Evolutionary conservation across 345 rosid genomes (phyloP), one percentile per base, ranked within the genome.

Genomic region (Sisymbrium altissimum): DNA sequence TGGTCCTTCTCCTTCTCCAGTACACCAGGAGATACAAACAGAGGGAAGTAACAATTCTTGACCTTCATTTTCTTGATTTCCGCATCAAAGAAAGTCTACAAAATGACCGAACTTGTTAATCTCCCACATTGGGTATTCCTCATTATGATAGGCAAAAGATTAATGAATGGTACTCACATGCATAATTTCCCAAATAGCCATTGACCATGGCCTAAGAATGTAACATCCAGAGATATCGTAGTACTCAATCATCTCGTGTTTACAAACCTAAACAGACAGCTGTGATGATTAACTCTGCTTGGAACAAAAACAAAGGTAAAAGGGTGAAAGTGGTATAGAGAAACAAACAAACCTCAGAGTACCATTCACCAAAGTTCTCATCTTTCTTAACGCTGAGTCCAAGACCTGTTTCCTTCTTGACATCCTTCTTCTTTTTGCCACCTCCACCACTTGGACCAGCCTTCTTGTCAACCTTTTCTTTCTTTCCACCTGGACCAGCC

Each of bases 181-280:
- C 94, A 95, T 84, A 78, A 64, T 82, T 81, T 95, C 97, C 99
- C 99, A 95, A 78, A 95, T 86, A 4, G 91, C 70, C 90, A 95
- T 95, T 49, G 99, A 84, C 97, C 99, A 95, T 45, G 98, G 97
- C 91, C 98, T 85, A 72, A 95, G 85, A 68, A 92, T 92, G 68
- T 95, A 95, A 79, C 98, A 92, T 18, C 98, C 99, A 73, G 99
- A 95, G 62, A 90, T 90, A 59, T 95, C 99, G 69, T 92, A 95
- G 80, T 95, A 95, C 55, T 95, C 99, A 0, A 95, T 95, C 99
- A 92, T 90, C 78, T 95, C 87, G 56, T 86, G 85, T 77, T 92
- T 96, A 84, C 90, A 90, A 64, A 92, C 98, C 99, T 95, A 64
- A 6, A 79, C 5, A 80, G 12, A 57, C 4, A 33, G n/a, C n/a